These are phyloP conservation scores for Diacronema lutheri DNA, from an alignment of 78 protist species.

Conservation along the genomic window DNA sequence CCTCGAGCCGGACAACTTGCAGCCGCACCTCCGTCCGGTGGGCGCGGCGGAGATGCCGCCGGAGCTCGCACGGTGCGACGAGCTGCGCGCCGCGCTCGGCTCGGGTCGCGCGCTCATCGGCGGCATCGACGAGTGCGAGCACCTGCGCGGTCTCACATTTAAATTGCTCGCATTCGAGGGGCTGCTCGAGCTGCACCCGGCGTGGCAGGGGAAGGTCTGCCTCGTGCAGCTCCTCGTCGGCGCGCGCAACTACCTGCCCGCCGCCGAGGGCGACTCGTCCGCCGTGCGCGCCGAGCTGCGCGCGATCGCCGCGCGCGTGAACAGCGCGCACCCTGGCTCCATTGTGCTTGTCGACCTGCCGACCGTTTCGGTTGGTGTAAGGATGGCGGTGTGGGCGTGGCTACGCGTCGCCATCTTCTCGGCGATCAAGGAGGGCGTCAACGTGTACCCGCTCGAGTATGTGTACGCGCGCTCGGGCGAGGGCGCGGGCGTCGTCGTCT, in stretches of 20 bases:
- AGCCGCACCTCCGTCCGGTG: no score
- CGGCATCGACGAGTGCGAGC: background rate
- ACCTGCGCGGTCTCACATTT: background rate
- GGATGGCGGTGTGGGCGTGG: no score
- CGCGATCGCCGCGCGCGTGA: no score
- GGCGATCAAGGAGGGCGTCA: background rate
- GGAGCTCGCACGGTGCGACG: background rate
- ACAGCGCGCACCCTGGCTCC: no score
- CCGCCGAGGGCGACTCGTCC: no score
- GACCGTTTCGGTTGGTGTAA: no score
- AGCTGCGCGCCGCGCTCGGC: background rate
- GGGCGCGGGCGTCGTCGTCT: background rate
- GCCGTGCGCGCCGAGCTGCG: no score
- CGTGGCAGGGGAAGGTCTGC: background rate
- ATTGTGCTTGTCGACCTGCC: no score
- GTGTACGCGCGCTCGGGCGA: background rate
- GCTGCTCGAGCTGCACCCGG: background rate
- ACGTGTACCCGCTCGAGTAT: background rate
- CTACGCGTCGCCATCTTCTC: background rate
- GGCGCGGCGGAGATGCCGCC: background rate
- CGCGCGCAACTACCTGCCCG: conserved; percentile 2
- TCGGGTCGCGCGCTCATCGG: background rate
- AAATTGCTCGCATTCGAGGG: background rate
- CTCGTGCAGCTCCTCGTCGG: background rate
- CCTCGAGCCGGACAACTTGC: background rate